phyloP scores from a whole-genome alignment of 495 filamentous ascomycete species.

The Aspergillus sparsus region DNA sequence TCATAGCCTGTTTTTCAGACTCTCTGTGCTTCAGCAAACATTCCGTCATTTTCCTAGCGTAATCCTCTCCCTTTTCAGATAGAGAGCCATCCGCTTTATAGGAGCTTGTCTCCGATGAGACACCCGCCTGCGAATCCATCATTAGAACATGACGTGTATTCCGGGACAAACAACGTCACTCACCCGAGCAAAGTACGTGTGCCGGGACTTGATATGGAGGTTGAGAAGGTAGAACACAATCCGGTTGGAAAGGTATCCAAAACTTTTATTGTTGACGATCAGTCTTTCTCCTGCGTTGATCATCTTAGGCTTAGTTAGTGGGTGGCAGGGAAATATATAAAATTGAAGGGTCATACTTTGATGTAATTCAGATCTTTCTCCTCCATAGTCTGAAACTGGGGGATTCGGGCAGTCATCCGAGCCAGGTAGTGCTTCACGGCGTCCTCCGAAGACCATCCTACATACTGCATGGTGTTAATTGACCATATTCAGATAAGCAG shows the following conservation, averaged over 20 bases:
- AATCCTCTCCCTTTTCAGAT: conserved; percentile 78
- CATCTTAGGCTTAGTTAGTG: conserved; percentile 57
- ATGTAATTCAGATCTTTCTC: conserved; percentile 93
- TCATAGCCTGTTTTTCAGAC: conserved; percentile 67
- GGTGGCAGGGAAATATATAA: conserved; percentile 8
- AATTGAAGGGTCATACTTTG: conserved; percentile 54
- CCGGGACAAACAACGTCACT: conserved; percentile 22
- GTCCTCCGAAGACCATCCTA: conserved; percentile 86
- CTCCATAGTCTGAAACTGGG: conserved; percentile 95
- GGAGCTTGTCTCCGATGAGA: conserved; percentile 73
- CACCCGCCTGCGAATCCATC: conserved; percentile 49
- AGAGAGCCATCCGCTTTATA: conserved; percentile 89
- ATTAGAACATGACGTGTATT: not conserved
- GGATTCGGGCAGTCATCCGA: conserved; percentile 87
- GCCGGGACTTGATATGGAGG: conserved; percentile 89
- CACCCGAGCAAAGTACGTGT: conserved; percentile 91
- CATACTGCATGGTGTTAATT: conserved; percentile 58
- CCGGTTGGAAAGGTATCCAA: conserved; percentile 91
- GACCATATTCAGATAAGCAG: not conserved
- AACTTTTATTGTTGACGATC: conserved; percentile 91
- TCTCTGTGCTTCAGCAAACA: conserved; percentile 79
- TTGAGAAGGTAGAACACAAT: conserved; percentile 99
- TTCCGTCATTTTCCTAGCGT: conserved; percentile 85
- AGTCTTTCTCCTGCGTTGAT: conserved; percentile 94
- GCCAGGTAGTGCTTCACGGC: conserved; percentile 88